phyloP scores from a whole-genome alignment of 257 asterid genomes.

The Haberlea rhodopensis region DNA sequence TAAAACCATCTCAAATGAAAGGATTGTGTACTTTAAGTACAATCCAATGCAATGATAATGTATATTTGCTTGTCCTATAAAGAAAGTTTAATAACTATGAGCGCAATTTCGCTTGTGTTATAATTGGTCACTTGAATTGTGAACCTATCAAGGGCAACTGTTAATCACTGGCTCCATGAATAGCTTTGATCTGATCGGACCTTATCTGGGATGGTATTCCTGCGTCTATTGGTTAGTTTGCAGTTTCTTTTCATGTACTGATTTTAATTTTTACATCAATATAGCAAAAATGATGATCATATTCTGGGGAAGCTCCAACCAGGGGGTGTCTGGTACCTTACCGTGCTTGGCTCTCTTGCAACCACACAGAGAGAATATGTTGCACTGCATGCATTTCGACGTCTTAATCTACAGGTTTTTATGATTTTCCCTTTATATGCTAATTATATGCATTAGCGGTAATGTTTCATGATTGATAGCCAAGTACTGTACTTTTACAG shows the following conservation, averaged over 20 bases:
- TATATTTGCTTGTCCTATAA: too few species aligned
- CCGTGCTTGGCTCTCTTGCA: slow-evolving; percentile 87
- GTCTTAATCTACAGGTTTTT: slow-evolving; percentile 81
- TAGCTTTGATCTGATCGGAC: background rate
- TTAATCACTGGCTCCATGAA: background rate
- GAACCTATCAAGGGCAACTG: background rate
- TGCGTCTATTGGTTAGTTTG: slow-evolving; percentile 13
- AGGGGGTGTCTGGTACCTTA: slow-evolving; percentile 82
- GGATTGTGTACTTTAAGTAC: background rate
- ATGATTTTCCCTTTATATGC: slow-evolving; percentile 12
- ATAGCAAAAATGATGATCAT: slow-evolving; percentile 79
- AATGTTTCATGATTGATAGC: slow-evolving; percentile 21
- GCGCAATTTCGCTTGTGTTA: background rate
- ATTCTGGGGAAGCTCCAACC: slow-evolving; percentile 85
- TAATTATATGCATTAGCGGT: background rate
- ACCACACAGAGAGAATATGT: slow-evolving; percentile 94
- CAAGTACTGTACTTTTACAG: slow-evolving; percentile 38
- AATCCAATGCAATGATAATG: background rate
- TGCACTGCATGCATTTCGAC: slow-evolving; percentile 94
- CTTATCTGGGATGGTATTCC: background rate
- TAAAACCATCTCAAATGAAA: background rate
- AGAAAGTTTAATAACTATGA: background rate
- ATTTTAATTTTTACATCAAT: slow-evolving; percentile 21
- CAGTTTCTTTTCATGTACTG: slow-evolving; percentile 22
- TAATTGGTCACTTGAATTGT: background rate